These are phyloP conservation scores for Bipolaris oryzae DNA, from an alignment of 2,329 filamentous ascomycete genomes.

Conservation along the genomic window DNA sequence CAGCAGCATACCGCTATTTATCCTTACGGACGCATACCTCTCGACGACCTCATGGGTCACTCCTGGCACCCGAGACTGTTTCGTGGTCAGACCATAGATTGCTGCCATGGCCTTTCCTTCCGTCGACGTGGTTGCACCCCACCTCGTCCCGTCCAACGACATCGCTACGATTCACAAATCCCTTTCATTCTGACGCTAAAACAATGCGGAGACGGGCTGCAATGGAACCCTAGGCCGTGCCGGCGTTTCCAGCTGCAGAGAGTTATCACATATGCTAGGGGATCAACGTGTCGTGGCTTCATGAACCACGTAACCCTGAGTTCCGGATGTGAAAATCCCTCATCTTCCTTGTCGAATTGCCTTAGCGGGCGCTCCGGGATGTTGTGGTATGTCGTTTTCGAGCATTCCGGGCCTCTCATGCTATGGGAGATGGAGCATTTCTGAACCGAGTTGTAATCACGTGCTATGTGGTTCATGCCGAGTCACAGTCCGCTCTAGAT, in stretches of 20 bases:
- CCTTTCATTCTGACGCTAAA: slow-evolving; percentile 53
- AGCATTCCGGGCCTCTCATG: slow-evolving; percentile 41
- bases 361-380: slow-evolving; percentile 39
- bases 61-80: slow-evolving; percentile 36
- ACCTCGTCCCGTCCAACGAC: slow-evolving; percentile 52
- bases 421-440: slow-evolving; percentile 43
- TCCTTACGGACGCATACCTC: slow-evolving; percentile 39
- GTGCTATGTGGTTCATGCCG: slow-evolving; percentile 45
- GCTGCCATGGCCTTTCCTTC: slow-evolving; percentile 47
- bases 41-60: slow-evolving; percentile 32
- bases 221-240: slow-evolving; percentile 54
- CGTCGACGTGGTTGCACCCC: slow-evolving; percentile 51
- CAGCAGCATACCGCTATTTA: slow-evolving; percentile 48
- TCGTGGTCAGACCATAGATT: slow-evolving; percentile 45
- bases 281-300: slow-evolving; percentile 53
- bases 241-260: slow-evolving; percentile 51
- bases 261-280: slow-evolving; percentile 51
- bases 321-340: slow-evolving; percentile 46
- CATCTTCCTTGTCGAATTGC: slow-evolving; percentile 46
- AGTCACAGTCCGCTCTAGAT: slow-evolving; percentile 37
- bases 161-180: slow-evolving; percentile 53
- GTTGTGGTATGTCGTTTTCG: slow-evolving; percentile 27
- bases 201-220: slow-evolving; percentile 50
- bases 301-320: slow-evolving; percentile 52
- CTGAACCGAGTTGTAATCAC: slow-evolving; percentile 48